Percentiles rank a stretch among this genome's conserved stretches.
Evolutionary conservation across 2,329 filamentous ascomycete genomes (phyloP).

Genomic region (Triangularia verruculosa): DNA sequence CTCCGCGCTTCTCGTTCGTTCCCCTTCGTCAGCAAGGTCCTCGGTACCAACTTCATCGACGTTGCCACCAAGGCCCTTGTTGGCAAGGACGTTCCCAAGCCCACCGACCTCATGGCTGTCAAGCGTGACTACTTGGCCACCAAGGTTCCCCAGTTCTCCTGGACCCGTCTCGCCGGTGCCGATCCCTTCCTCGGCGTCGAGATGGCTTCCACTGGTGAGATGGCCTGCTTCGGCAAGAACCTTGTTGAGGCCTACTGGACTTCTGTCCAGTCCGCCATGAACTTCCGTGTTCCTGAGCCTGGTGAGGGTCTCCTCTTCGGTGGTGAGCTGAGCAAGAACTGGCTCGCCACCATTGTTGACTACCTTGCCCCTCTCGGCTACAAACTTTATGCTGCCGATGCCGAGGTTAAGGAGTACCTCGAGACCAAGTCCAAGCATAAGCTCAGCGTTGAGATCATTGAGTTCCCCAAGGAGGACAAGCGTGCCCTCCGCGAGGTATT

Average conservation of each 20-base stretch:
- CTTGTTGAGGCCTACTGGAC: conserved; percentile 97
- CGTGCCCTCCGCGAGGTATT: conserved; percentile 91
- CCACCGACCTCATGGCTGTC: conserved; percentile 81
- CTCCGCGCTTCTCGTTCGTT: conserved; percentile 95
- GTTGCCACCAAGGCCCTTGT: conserved; percentile 90
- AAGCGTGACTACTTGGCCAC: conserved; percentile 92
- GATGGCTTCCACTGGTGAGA: conserved; percentile 95
- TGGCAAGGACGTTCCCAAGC: conserved; percentile 77
- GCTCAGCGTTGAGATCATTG: conserved; percentile 80
- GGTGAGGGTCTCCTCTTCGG: conserved; percentile 95
- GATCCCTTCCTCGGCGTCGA: conserved; percentile 98
- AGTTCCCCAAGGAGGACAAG: conserved; percentile 97
- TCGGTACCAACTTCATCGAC: conserved; percentile 95
- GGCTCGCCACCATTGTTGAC: conserved; percentile 77
- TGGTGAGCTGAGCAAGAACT: conserved; percentile 70
- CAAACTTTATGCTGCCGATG: conserved; percentile 85
- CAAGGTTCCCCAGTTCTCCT: conserved; percentile 98
- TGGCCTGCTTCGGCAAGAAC: conserved; percentile 97
- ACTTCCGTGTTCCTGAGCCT: conserved; percentile 93
- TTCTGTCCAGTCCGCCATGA: conserved; percentile 95
- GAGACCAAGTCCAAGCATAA: conserved; percentile 67
- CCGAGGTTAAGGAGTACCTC: conserved; percentile 77
- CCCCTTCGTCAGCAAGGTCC: conserved; percentile 96
- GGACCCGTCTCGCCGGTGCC: conserved; percentile 94
- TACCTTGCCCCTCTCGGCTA: conserved; percentile 87